phyloP scores from a whole-genome alignment of 176 grass and related monocot species.

The Triticum timopheevii region DNA sequence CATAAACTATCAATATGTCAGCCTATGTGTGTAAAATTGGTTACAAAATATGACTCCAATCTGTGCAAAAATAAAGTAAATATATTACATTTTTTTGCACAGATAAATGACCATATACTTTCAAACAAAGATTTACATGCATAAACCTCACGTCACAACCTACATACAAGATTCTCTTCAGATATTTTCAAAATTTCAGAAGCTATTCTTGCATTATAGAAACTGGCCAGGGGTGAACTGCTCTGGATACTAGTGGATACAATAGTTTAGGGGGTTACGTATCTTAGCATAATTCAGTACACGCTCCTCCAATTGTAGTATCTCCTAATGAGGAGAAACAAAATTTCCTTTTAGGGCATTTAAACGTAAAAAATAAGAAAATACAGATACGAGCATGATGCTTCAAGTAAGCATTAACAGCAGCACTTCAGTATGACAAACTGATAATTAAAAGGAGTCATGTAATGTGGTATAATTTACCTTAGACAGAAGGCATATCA shows the following conservation, averaged over 20 bases:
- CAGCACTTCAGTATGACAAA: background rate
- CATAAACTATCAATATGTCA: background rate
- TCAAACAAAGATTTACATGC: background rate
- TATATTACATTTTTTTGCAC: background rate
- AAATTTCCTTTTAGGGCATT: background rate
- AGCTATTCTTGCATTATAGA: background rate
- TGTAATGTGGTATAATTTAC: constrained; percentile 28
- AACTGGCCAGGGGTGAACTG: background rate
- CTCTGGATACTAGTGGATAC: background rate
- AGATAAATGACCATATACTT: background rate
- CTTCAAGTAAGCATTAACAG: background rate
- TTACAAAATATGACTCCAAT: background rate
- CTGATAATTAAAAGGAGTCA: background rate
- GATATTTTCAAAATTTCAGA: background rate
- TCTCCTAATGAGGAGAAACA: background rate
- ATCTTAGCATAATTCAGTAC: background rate
- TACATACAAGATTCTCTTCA: constrained; percentile 9
- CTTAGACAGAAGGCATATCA: constrained; percentile 85
- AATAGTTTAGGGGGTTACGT: background rate
- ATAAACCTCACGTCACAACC: background rate
- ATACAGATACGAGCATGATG: background rate
- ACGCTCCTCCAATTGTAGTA: background rate
- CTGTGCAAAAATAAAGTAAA: background rate
- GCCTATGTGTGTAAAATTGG: background rate
- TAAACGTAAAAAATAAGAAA: background rate